These are phyloP conservation scores for Arctostaphylos glauca DNA, from an alignment of 148 eudicot genomes.

Conservation along the genomic window DNA sequence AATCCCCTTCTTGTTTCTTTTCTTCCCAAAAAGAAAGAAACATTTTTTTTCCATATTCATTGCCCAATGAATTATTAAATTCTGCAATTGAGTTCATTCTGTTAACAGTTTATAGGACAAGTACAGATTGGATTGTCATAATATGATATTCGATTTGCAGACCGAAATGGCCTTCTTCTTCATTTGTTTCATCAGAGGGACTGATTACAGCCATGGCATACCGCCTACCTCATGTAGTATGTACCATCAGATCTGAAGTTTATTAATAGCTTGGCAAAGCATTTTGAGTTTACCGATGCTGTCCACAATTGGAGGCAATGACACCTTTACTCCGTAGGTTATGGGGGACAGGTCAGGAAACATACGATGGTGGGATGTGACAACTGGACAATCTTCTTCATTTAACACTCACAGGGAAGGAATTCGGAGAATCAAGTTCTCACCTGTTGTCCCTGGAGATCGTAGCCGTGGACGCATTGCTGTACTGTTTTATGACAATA, in stretches of 20 bases:
- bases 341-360: constrained; percentile 98
- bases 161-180: constrained; percentile 98
- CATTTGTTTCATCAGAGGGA: constrained; percentile 92
- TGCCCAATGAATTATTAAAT: background rate
- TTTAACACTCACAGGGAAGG: constrained; percentile 96
- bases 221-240: constrained; percentile 98
- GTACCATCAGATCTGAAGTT: constrained; percentile 20
- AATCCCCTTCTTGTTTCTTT: background rate
- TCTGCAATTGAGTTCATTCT: background rate
- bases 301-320: constrained; percentile 16
- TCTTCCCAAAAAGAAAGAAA: background rate
- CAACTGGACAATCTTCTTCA: constrained; percentile 90
- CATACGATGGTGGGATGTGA: constrained; percentile 99
- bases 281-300: constrained; percentile 12
- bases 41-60: background rate
- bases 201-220: constrained; percentile 97
- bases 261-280: background rate
- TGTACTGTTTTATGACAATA: constrained; percentile 86
- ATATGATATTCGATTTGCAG: constrained; percentile 37
- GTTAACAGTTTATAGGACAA: background rate
- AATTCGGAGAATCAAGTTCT: constrained; percentile 89
- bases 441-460: constrained; percentile 94
- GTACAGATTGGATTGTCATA: background rate
- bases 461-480: constrained; percentile 95
- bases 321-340: constrained; percentile 51